A percentile compares a stretch with the other conserved stretches of the same genome.
phyloP scores from a whole-genome alignment of 805 yeast genomes.

The Myxozyma sirexii region DNA sequence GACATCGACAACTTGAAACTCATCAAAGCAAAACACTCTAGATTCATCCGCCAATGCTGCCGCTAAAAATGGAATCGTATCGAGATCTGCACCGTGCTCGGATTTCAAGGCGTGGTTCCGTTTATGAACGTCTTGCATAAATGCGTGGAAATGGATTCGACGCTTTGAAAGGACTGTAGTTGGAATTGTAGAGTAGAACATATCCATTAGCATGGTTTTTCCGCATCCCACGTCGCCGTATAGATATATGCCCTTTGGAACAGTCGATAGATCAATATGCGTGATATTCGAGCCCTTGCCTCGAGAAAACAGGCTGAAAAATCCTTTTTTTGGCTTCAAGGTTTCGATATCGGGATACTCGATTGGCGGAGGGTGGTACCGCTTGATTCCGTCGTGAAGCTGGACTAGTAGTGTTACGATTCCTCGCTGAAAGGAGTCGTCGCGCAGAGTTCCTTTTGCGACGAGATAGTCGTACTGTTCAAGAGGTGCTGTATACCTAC shows the following conservation, averaged over 20 bases:
- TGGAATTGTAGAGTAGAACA: conserved; percentile 75
- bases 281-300: conserved; percentile 21
- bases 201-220: conserved; percentile 96
- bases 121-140: conserved; percentile 92
- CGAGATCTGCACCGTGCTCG: conserved; percentile 71
- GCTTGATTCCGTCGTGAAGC: conserved; percentile 56
- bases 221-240: conserved; percentile 99
- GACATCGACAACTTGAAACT: conserved; percentile 96
- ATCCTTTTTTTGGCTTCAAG: conserved; percentile 55
- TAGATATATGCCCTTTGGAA: conserved; percentile 81
- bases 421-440: conserved; percentile 79
- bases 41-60: conserved; percentile 76
- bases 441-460: conserved; percentile 44
- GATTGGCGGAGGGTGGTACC: conserved; percentile 66
- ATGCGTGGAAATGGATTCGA: conserved; percentile 92
- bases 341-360: conserved; percentile 54
- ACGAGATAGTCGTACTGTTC: conserved; percentile 36
- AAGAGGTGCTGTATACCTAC: conserved; percentile 27
- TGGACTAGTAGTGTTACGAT: conserved; percentile 64
- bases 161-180: conserved; percentile 76
- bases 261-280: conserved; percentile 17
- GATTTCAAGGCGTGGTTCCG: conserved; percentile 74
- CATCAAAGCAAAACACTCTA: conserved; percentile 89
- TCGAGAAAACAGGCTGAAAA: conserved; percentile 21
- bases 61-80: conserved; percentile 81